These are phyloP conservation scores for Picea abies DNA, from an alignment of 83 land plant genomes.

Conservation along the genomic window DNA sequence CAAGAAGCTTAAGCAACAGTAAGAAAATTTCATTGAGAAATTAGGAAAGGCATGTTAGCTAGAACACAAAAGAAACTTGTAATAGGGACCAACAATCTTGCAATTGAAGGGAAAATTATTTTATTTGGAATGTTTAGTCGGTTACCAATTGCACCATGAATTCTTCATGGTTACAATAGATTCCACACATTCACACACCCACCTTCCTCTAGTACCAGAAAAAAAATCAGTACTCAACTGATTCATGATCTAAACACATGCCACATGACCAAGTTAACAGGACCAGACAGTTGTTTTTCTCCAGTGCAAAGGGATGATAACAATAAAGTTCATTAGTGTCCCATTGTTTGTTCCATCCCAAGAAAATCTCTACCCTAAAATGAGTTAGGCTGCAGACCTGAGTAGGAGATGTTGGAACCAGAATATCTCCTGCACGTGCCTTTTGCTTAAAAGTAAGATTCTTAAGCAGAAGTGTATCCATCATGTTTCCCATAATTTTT, in stretches of 20 bases:
- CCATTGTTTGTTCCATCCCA: neutral
- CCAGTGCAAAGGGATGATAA: neutral
- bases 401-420: constrained; percentile 43
- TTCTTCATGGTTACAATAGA: too few relatives aligned
- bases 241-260: neutral
- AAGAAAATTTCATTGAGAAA: too few relatives aligned
- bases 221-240: neutral
- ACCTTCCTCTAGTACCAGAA: neutral
- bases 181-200: too few relatives aligned
- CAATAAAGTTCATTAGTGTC: neutral
- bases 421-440: constrained; percentile 35
- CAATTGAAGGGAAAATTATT: too few relatives aligned
- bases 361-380: neutral
- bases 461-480: constrained; percentile 84
- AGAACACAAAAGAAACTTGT: too few relatives aligned
- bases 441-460: constrained; percentile 75
- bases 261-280: neutral
- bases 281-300: neutral
- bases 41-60: too few relatives aligned
- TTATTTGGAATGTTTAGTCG: too few relatives aligned
- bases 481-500: constrained; percentile 83
- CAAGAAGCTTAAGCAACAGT: too few relatives aligned
- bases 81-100: too few relatives aligned
- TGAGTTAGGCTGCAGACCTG: constrained; percentile 45
- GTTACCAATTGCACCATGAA: too few relatives aligned